phyloP scores from a whole-genome alignment of 352 stramenopile genomes.

The Globisporangium carolinianum region DNA sequence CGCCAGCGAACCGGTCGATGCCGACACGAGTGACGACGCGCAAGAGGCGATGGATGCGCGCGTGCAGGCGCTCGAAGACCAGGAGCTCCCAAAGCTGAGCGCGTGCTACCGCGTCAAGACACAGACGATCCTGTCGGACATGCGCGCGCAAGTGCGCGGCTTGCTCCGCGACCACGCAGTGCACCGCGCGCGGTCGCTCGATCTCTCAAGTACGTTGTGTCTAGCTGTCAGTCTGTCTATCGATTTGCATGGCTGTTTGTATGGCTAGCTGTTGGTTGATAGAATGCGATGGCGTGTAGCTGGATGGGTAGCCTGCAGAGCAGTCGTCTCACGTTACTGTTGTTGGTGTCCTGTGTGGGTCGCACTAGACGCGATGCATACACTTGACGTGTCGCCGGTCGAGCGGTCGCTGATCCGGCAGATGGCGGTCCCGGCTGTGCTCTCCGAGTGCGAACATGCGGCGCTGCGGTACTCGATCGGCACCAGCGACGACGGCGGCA shows the following conservation, averaged over 20 bases:
- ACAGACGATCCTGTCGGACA: conserved; percentile 34
- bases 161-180: conserved; percentile 22
- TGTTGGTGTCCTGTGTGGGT: neutral
- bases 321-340: neutral
- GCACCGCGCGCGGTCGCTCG: conserved; percentile 6
- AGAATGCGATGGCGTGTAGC: no score
- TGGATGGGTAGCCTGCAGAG: no score
- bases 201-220: conserved; percentile 9
- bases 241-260: neutral
- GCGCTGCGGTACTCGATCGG: conserved; percentile 30
- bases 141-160: conserved; percentile 17
- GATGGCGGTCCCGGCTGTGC: conserved; percentile 32
- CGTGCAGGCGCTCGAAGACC: conserved; percentile 33
- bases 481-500: conserved; percentile 14
- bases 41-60: conserved; percentile 27
- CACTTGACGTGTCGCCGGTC: conserved; percentile 6
- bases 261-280: neutral
- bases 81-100: conserved; percentile 36
- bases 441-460: conserved; percentile 13
- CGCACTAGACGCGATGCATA: conserved; percentile 1
- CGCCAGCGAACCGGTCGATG: neutral
- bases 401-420: conserved; percentile 31
- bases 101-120: conserved; percentile 47
- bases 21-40: neutral
- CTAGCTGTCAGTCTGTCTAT: neutral